Evolutionary conservation across 2,329 filamentous ascomycete species (phyloP), one percentile per base, ranked within the genome.

Genomic region (Alternaria novae-zelandiae): DNA sequence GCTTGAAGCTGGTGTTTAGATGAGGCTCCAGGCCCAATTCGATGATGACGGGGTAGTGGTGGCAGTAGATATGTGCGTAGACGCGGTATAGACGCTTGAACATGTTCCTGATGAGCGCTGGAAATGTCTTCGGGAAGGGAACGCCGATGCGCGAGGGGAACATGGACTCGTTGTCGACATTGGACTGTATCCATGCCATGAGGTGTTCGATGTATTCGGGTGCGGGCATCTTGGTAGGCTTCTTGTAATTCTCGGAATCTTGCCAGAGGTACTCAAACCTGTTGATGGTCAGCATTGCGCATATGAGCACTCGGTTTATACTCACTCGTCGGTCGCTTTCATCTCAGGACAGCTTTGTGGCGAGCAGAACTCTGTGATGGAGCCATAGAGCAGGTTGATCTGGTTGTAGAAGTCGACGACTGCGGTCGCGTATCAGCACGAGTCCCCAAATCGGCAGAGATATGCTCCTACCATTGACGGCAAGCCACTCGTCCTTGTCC

Each of bases 321-420:
- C 32, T 21, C 86, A 96, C 91, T 99, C 96, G 83, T 99, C 96
- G 10, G 96, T 99, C n/a, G 96, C 96, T 83, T 99, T 99, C 96
- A 99, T 99, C 83, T 98, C 96, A 1, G 96, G 96, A 80, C 96
- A 99, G 69, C 94, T 94, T 79, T 96, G 91, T 30, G 96, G 95
- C 25, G 96, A 98, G 86, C 96, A 99, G 83, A 99, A 99, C 79
- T 99, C 96, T 64, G 96, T 99, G 79, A 99, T 99, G 70, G 96
- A 96, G 63, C 96, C 96, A 80, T 99, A 99, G 63, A 99, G 90
- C 36, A 99, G 88, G 83, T 99, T 99, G 85, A 99, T 97, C 83
- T 99, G 96, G 85, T 99, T 99, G 88, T 99, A 99, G 83, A 99
- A 99, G 83, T 99, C 96, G 84, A 99, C 96, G 84, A 99, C 94